Evolutionary conservation across 2,329 filamentous ascomycete species (phyloP), one percentile per base, ranked within the genome.

Genomic region (Fusarium albidum): DNA sequence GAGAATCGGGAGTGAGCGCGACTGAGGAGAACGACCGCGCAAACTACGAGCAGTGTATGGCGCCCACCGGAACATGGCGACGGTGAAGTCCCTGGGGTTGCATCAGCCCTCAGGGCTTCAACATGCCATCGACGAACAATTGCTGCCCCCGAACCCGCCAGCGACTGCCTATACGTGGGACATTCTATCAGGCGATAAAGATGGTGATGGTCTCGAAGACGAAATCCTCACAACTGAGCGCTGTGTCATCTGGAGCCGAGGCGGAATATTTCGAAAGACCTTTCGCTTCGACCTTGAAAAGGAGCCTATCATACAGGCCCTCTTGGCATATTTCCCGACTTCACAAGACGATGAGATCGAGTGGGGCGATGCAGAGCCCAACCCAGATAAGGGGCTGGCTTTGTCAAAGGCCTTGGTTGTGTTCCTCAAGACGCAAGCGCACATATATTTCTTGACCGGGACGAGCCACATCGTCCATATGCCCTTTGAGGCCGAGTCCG

Each of bases 401-500:
- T 71, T 84, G 18, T 82, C 83, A 34, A 82, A 88, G 67, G 92
- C 94, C 5, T 77, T 99, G 56, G 91, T 98, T 8, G 90, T 99
- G 42, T 90, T 98, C 63, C 84, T 99, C 61, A 93, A 91, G 74
- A 93, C 91, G 1, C 94, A 98, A 69, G 92, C 91, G 17, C 94
- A 98, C 70, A 86, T 99, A 61, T 96, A 93, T 78, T 97, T 96
- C 70, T 82, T 98, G 31, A 85, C 90, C 3, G 94, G 94, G 15
- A 88, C 91, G 28, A 95, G 85, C 69, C 91, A 99, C 80, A 85
- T 96, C 52, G 82, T 98, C 40, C 92, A 96, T 71, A 85, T 99
- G 68, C 94, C 94, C 2, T 99, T 99, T 69, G 93, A 98, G 74
- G 90, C 97, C 34, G 92, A 96, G 69, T 86, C 86, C 46, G 92